These are phyloP conservation scores for Penicillium brasilianum DNA, from an alignment of 2,329 filamentous ascomycete genomes.

Conservation along the genomic window DNA sequence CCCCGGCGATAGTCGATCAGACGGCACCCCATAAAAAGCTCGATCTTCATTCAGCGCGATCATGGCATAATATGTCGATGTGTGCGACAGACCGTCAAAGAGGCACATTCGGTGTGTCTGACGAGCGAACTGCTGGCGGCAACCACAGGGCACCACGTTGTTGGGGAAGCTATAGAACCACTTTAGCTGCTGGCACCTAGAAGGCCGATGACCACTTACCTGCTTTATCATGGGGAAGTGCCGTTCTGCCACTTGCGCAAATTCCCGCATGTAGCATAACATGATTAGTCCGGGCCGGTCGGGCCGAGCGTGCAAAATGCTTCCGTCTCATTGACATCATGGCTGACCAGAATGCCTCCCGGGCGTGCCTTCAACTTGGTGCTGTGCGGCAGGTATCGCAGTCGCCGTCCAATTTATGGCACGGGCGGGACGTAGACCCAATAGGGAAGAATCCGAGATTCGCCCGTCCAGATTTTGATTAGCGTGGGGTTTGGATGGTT, in stretches of 20 bases:
- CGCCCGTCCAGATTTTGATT: no score
- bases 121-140: not conserved
- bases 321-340: not conserved
- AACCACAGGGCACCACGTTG: not conserved
- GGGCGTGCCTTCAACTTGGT: not conserved
- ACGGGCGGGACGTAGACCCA: not conserved
- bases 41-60: not conserved
- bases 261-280: not conserved
- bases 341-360: not conserved
- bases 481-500: no score
- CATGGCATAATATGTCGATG: not conserved
- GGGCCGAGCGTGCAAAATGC: not conserved
- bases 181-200: not conserved
- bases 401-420: not conserved
- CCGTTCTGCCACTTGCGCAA: not conserved
- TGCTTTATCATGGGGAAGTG: not conserved
- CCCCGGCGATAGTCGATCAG: not conserved
- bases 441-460: no score
- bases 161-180: not conserved
- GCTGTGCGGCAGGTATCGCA: not conserved
- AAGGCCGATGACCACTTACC: not conserved
- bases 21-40: not conserved
- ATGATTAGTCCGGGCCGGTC: not conserved
- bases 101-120: slow-evolving; percentile 2
- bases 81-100: not conserved